Evolutionary conservation across 352 stramenopile species (phyloP).

Genomic region (Phytophthora litchii): DNA sequence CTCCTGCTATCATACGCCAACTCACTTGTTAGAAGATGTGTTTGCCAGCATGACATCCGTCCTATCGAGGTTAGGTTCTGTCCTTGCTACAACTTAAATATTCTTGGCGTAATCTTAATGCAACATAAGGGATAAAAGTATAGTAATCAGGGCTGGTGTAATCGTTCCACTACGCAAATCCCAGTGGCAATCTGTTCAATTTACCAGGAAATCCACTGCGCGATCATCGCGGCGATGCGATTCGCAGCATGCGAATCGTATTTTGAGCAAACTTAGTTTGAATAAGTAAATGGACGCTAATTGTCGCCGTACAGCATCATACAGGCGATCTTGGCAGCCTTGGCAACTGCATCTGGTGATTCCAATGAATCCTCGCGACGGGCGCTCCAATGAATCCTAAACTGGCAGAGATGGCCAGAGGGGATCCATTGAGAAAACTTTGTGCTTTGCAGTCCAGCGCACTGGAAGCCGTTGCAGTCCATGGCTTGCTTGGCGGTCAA

Average conservation of each 20-base stretch:
- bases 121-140: neutral
- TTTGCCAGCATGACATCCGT: neutral
- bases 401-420: constrained; percentile 33
- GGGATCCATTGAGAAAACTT: constrained; percentile 20
- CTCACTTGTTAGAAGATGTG: no score
- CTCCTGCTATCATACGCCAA: no score
- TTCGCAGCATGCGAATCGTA: neutral
- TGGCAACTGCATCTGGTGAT: constrained; percentile 4
- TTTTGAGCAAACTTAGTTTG: neutral
- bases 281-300: neutral
- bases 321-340: neutral
- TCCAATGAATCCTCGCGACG: constrained; percentile 5
- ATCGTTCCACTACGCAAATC: constrained; percentile 27
- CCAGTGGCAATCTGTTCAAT: constrained; percentile 4
- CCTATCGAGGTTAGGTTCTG: neutral
- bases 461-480: neutral
- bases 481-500: constrained; percentile 3
- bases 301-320: no score
- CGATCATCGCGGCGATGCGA: neutral
- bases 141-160: constrained; percentile 4
- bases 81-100: no score
- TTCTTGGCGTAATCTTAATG: no score
- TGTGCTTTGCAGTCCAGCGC: neutral
- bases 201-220: constrained; percentile 12
- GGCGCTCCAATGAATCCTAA: constrained; percentile 18